Percentiles rank a stretch among this genome's conserved stretches.
phyloP scores from a whole-genome alignment of 306 rosid species.

The Quillaja saponaria region DNA sequence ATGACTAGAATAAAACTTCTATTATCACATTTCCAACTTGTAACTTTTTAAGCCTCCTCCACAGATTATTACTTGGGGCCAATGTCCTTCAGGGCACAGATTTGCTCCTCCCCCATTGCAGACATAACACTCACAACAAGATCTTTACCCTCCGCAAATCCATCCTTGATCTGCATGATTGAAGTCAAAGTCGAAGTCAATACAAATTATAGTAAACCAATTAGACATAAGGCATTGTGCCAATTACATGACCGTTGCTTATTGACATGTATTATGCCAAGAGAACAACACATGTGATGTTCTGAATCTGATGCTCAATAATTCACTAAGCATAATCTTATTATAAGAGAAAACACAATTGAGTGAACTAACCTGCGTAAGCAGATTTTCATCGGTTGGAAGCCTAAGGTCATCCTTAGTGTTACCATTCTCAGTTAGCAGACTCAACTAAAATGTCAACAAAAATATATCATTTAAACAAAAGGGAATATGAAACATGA shows the following conservation, averaged over 20 bases:
- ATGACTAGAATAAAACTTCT: slow-evolving; percentile 12
- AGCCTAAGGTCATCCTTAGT: slow-evolving; percentile 97
- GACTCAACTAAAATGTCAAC: slow-evolving; percentile 66
- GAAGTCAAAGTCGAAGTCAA: slow-evolving; percentile 18
- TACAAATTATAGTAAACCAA: not conserved
- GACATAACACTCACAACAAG: slow-evolving; percentile 91
- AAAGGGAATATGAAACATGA: not conserved
- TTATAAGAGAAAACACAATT: not conserved
- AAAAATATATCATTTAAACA: slow-evolving; percentile 13
- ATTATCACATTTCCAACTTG: slow-evolving; percentile 27
- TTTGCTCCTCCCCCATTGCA: slow-evolving; percentile 99
- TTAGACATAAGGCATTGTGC: not conserved
- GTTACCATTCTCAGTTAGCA: slow-evolving; percentile 85
- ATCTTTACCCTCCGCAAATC: slow-evolving; percentile 86
- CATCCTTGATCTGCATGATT: slow-evolving; percentile 83
- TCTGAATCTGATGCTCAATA: slow-evolving; percentile 3
- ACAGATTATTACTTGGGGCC: slow-evolving; percentile 69
- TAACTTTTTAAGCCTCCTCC: slow-evolving; percentile 16
- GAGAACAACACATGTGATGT: not conserved
- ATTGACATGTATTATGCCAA: not conserved
- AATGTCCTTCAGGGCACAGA: slow-evolving; percentile 79
- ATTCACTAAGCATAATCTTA: slow-evolving; percentile 15
- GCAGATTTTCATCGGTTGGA: slow-evolving; percentile 89
- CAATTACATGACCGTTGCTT: not conserved
- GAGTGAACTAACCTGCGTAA: slow-evolving; percentile 58